These are phyloP conservation scores for Fusarium sambucinum DNA, from an alignment of 2,329 filamentous ascomycete genomes.

Conservation along the genomic window DNA sequence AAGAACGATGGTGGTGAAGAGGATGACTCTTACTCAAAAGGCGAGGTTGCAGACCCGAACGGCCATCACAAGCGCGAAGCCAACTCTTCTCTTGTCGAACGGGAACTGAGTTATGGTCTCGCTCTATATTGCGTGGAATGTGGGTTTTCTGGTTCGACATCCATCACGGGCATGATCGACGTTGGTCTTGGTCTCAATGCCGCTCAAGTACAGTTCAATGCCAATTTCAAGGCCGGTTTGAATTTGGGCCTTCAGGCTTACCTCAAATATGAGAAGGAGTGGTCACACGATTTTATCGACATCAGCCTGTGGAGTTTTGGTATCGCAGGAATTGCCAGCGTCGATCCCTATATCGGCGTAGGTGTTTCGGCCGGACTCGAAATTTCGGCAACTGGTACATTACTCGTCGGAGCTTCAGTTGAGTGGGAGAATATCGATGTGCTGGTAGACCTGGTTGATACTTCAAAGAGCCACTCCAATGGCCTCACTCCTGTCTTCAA, in stretches of 20 bases:
- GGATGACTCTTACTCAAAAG: constrained; percentile 14
- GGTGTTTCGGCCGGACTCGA: not conserved
- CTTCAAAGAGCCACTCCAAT: not conserved
- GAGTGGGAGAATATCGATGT: constrained; percentile 21
- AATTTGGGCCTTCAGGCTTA: not conserved
- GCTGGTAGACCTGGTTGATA: not conserved
- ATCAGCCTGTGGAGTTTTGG: not conserved
- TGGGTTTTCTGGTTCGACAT: not conserved
- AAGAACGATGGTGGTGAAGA: not conserved
- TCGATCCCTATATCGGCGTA: not conserved
- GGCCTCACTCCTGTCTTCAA: not conserved
- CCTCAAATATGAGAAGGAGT: constrained; percentile 19
- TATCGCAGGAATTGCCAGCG: not conserved
- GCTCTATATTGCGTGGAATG: constrained; percentile 17
- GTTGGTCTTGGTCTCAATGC: not conserved
- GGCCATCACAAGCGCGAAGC: constrained; percentile 11
- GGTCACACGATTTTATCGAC: not conserved
- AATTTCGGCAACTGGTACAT: constrained; percentile 5
- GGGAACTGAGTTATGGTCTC: constrained; percentile 2
- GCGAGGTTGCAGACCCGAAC: constrained; percentile 3
- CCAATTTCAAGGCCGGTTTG: constrained; percentile 4
- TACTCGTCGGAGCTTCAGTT: constrained; percentile 8
- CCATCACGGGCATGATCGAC: not conserved
- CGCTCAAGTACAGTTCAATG: constrained; percentile 6
- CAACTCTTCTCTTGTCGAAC: not conserved